Evolutionary conservation across 371 early-diverging fungal genomes (phyloP).

Genomic region (Mucor velutinosus): DNA sequence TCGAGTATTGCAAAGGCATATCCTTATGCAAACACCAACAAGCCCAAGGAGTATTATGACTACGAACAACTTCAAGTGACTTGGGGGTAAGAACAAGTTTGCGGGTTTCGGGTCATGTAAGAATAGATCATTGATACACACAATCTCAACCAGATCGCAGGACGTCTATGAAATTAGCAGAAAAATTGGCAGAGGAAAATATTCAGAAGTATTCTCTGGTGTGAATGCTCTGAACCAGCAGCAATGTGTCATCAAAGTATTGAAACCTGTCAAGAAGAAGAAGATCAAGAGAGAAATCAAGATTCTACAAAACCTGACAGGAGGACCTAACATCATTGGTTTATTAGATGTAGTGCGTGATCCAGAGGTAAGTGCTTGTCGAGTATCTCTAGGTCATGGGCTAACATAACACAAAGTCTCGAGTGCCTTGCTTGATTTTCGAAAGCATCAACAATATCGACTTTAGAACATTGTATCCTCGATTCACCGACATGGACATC

Average conservation of each 20-base stretch:
- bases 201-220: conserved; percentile 99
- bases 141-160: conserved; percentile 33
- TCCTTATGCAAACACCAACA: conserved; percentile 26
- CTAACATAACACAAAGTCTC: conserved; percentile 51
- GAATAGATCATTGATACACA: background rate
- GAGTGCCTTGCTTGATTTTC: conserved; percentile 96
- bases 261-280: conserved; percentile 99
- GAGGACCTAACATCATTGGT: conserved; percentile 94
- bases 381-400: too few relatives aligned
- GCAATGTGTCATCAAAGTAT: conserved; percentile 98
- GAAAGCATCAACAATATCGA: conserved; percentile 93
- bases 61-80: conserved; percentile 33
- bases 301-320: conserved; percentile 96
- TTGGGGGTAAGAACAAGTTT: conserved; percentile 25
- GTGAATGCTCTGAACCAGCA: conserved; percentile 76
- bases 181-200: conserved; percentile 99
- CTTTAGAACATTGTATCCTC: conserved; percentile 72
- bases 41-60: conserved; percentile 35
- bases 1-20: conserved; percentile 28
- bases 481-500: conserved; percentile 92
- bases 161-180: conserved; percentile 97
- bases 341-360: conserved; percentile 98
- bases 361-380: conserved; percentile 65
- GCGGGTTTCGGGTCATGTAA: too few relatives aligned
- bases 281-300: conserved; percentile 99